Percentiles rank a stretch among this genome's conserved stretches.
Conservation (phyloP, 2,329 filamentous ascomycete genomes). For the Hymenoscyphus fructigenus region DNA sequence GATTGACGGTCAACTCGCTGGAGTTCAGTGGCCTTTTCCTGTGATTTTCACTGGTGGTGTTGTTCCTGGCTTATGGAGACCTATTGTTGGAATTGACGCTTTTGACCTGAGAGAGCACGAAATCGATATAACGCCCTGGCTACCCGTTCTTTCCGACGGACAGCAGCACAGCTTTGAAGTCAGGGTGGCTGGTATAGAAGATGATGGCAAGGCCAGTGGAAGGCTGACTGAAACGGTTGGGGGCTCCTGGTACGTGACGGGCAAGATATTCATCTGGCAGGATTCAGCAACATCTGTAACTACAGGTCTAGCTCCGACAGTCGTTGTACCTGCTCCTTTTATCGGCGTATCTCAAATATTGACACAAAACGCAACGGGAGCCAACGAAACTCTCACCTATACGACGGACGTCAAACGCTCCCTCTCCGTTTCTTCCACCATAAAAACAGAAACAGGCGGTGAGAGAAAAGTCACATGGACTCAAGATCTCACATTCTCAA, state of each 20-base stretch:
- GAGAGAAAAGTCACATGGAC: constrained; percentile 49
- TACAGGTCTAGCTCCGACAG: constrained; percentile 44
- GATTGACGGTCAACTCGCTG: constrained; percentile 71
- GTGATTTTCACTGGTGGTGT: constrained; percentile 81
- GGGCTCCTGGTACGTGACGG: constrained; percentile 73
- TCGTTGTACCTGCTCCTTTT: constrained; percentile 40
- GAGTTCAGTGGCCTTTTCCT: constrained; percentile 78
- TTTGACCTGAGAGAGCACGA: constrained; percentile 79
- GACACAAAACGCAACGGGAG: constrained; percentile 48
- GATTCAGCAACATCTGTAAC: constrained; percentile 52
- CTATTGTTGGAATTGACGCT: constrained; percentile 74
- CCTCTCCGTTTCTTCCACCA: constrained; percentile 52
- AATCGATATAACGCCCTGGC: constrained; percentile 77
- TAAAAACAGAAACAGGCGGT: constrained; percentile 49
- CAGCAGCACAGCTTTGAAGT: constrained; percentile 66
- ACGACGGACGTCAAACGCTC: constrained; percentile 54
- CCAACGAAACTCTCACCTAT: constrained; percentile 61
- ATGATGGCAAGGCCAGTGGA: constrained; percentile 48
- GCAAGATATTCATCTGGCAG: constrained; percentile 79
- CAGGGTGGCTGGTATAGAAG: constrained; percentile 62
- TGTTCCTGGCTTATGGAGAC: constrained; percentile 73
- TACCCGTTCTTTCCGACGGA: constrained; percentile 68
- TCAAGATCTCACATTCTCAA: constrained; percentile 57
- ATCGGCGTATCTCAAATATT: constrained; percentile 52
- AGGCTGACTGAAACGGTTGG: constrained; percentile 55